Conservation (phyloP, 805 yeast genomes). For the Wickerhamiella australiensis region DNA sequence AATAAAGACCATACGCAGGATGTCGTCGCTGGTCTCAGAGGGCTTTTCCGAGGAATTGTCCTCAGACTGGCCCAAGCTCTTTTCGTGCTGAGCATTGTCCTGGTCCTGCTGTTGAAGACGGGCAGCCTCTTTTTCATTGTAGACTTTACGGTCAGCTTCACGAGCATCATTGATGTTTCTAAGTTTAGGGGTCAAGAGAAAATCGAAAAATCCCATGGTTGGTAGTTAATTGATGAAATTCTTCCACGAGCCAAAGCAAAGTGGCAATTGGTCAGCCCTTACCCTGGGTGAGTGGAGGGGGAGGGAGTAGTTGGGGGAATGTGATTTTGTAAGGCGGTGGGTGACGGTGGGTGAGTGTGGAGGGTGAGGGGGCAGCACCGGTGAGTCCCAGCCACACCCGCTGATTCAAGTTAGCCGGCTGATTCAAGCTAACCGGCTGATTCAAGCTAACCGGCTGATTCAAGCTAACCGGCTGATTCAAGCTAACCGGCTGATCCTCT, state of each 20-base stretch:
- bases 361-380: no score
- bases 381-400: no score
- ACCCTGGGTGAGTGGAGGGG: constrained; percentile 1
- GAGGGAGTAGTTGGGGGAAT: not conserved
- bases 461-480: no score
- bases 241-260: not conserved
- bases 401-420: no score
- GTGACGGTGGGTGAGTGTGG: not conserved
- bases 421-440: no score
- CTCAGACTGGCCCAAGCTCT: not conserved
- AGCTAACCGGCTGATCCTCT: no score
- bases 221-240: not conserved
- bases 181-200: not conserved
- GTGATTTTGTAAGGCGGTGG: not conserved
- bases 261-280: constrained; percentile 1
- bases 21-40: constrained; percentile 2
- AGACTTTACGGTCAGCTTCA: not conserved
- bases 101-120: constrained; percentile 3
- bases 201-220: constrained; percentile 10
- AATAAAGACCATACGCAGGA: constrained; percentile 84
- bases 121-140: not conserved
- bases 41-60: not conserved
- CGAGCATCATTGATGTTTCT: constrained; percentile 1
- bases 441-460: no score
- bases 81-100: not conserved